A percentile compares a stretch with the other conserved stretches of the same genome.
Conservation (phyloP, 345 rosid genomes). For the Dipteronia sinensis region DNA sequence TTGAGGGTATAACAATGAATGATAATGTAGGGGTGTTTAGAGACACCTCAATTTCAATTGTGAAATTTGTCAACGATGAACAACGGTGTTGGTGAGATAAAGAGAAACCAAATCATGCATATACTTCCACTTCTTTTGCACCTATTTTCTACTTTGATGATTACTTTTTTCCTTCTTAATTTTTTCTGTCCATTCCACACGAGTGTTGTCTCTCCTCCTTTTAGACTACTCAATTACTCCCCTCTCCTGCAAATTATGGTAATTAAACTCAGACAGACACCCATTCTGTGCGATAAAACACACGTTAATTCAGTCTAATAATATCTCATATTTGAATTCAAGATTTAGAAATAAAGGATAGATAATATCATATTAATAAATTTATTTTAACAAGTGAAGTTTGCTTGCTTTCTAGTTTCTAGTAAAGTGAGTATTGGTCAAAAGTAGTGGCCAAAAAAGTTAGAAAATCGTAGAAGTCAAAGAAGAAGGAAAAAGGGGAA, state of each 20-base stretch:
- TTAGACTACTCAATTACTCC: neutral
- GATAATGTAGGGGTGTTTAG: conserved; percentile 29
- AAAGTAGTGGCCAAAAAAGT: conserved; percentile 28
- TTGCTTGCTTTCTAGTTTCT: neutral
- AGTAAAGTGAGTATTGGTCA: conserved; percentile 20
- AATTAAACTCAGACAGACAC: too few relatives aligned
- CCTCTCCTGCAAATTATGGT: too few relatives aligned
- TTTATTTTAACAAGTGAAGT: neutral
- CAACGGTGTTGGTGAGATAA: conserved; percentile 27
- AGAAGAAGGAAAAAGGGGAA: conserved; percentile 19
- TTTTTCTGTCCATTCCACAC: conserved; percentile 2
- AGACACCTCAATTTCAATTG: conserved; percentile 27
- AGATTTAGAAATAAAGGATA: too few relatives aligned
- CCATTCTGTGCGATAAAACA: too few relatives aligned
- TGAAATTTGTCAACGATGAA: conserved; percentile 39
- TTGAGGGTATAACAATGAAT: conserved; percentile 25
- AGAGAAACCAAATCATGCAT: conserved; percentile 13
- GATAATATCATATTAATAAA: too few relatives aligned
- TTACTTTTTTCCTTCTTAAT: neutral
- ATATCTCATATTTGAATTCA: too few relatives aligned
- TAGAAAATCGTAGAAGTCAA: conserved; percentile 24
- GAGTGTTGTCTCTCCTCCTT: neutral
- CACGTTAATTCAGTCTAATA: too few relatives aligned
- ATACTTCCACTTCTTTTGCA: conserved; percentile 5
- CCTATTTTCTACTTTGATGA: neutral